phyloP scores from a whole-genome alignment of 352 stramenopile species.

The Globisporangium orthogonon region DNA sequence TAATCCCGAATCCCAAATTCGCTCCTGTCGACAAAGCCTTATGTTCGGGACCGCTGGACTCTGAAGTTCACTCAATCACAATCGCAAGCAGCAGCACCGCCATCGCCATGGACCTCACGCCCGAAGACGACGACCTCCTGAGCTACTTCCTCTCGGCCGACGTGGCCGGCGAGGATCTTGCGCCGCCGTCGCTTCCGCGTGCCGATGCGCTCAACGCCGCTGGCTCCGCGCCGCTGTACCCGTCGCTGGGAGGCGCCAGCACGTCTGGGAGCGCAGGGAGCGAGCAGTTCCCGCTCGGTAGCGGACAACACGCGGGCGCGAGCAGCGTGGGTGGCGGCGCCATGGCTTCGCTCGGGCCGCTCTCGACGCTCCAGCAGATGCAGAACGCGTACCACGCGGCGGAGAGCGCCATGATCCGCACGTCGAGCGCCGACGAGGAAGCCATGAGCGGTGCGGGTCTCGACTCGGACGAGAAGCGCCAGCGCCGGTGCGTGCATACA shows the following conservation, averaged over 20 bases:
- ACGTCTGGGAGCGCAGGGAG: not conserved
- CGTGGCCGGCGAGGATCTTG: constrained; percentile 51
- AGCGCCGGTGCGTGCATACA: constrained; percentile 32
- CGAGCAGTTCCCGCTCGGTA: constrained; percentile 35
- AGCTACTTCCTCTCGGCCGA: constrained; percentile 84
- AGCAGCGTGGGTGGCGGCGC: constrained; percentile 6
- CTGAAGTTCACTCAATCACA: no score
- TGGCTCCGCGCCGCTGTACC: constrained; percentile 5
- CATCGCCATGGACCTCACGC: constrained; percentile 61
- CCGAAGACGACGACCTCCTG: constrained; percentile 82
- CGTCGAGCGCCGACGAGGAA: constrained; percentile 38
- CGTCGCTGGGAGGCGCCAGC: not conserved
- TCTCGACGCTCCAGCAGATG: constrained; percentile 39
- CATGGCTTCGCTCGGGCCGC: constrained; percentile 10
- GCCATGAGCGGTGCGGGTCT: constrained; percentile 31
- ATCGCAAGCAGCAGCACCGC: not conserved
- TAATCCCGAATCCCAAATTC: no score
- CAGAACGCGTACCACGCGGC: constrained; percentile 37
- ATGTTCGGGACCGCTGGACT: no score
- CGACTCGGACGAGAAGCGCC: constrained; percentile 73
- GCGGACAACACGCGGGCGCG: constrained; percentile 3
- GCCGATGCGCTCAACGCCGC: constrained; percentile 14
- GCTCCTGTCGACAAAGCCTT: no score
- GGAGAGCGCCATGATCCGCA: constrained; percentile 56
- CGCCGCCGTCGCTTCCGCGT: constrained; percentile 17